Conservation (phyloP, 345 rosid species). For the Balakata baccata region DNA sequence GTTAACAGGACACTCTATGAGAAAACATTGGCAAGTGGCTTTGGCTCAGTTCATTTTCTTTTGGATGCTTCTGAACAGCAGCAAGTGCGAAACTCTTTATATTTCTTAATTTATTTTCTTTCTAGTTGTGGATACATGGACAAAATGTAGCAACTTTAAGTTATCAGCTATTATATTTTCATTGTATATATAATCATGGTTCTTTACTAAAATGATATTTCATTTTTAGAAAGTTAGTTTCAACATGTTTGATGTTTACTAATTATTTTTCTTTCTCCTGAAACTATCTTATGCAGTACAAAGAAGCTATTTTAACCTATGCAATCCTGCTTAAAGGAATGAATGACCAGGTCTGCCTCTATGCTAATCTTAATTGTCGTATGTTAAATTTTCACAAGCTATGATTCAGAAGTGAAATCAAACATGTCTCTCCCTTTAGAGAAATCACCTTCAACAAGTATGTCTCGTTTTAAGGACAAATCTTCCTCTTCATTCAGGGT, state of each 20-base stretch:
- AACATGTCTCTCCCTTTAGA: neutral
- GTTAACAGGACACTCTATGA: slow-evolving; percentile 93
- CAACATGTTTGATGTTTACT: slow-evolving; percentile 1
- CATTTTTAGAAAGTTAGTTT: neutral
- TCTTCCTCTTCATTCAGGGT: neutral
- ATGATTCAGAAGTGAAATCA: neutral
- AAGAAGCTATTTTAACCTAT: slow-evolving; percentile 83
- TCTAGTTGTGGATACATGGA: neutral
- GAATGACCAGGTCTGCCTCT: slow-evolving; percentile 56
- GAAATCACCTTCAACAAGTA: neutral
- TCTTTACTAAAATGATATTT: neutral
- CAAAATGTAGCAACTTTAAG: neutral
- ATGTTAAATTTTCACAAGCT: neutral
- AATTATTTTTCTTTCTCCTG: neutral
- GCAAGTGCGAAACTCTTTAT: slow-evolving; percentile 49
- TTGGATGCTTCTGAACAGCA: slow-evolving; percentile 97
- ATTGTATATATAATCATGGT: neutral
- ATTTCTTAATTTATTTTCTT: slow-evolving; percentile 13
- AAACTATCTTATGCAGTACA: slow-evolving; percentile 54
- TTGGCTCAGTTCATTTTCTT: slow-evolving; percentile 90
- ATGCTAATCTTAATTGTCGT: no score
- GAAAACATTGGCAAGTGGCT: slow-evolving; percentile 96
- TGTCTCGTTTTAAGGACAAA: neutral
- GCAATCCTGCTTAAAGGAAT: slow-evolving; percentile 71
- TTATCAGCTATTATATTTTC: neutral